Conservation (phyloP, 495 filamentous ascomycete species). For the Penicillium ucsense region DNA sequence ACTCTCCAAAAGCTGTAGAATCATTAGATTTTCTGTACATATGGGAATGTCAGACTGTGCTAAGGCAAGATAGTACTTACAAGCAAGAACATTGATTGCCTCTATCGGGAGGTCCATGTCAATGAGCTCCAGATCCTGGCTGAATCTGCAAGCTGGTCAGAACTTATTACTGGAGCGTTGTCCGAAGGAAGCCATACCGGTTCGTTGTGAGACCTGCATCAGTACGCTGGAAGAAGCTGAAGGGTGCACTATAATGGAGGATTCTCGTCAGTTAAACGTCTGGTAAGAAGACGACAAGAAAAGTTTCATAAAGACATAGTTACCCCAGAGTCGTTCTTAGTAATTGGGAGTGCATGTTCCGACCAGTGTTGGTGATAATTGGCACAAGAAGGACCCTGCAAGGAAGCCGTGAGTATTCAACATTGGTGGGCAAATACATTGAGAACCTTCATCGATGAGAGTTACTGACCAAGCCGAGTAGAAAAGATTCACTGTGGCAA, state of each 20-base stretch:
- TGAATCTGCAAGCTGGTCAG: conserved; percentile 1
- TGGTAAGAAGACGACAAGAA: not conserved
- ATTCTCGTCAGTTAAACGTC: not conserved
- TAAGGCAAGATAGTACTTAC: not conserved
- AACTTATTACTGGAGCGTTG: not conserved
- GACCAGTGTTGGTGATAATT: conserved; percentile 23
- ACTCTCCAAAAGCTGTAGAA: not conserved
- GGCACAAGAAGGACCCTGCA: conserved; percentile 9
- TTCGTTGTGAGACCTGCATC: conserved; percentile 11
- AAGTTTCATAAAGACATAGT: no score
- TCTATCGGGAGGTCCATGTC: conserved; percentile 3
- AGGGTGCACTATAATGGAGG: conserved; percentile 19
- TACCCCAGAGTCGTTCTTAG: conserved; percentile 13
- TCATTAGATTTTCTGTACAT: not conserved
- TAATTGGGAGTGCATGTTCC: conserved; percentile 17
- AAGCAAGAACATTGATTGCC: not conserved
- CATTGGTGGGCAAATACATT: not conserved
- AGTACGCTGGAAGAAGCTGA: conserved; percentile 20
- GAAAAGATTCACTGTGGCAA: conserved; percentile 16
- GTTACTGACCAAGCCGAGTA: conserved; percentile 19
- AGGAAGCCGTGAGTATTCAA: conserved; percentile 2
- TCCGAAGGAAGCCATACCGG: not conserved
- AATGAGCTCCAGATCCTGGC: conserved; percentile 5
- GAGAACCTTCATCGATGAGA: not conserved
- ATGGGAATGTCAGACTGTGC: not conserved